Percentiles rank a stretch among this genome's conserved stretches.
These are phyloP conservation scores for Ceratobasidium sp. DNA, from an alignment of 1,284 basidiomycete genomes.

Conservation along the genomic window DNA sequence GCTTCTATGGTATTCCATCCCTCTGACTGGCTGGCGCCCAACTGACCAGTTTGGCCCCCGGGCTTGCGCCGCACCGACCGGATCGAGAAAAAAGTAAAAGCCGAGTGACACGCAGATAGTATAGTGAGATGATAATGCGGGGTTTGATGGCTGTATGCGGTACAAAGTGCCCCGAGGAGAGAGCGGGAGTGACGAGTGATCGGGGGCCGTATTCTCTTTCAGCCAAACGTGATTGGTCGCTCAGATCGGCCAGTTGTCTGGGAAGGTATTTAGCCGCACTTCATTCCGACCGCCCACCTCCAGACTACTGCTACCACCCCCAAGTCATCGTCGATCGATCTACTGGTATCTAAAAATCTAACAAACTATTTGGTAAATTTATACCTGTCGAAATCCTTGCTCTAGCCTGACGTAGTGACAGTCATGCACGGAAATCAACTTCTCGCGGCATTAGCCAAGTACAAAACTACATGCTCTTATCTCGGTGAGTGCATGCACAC, in stretches of 20 bases:
- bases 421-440: slow-evolving; percentile 44
- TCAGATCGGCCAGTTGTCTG: slow-evolving; percentile 30
- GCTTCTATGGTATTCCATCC: slow-evolving; percentile 3
- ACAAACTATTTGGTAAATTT: slow-evolving; percentile 16
- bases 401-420: slow-evolving; percentile 20
- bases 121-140: slow-evolving; percentile 23
- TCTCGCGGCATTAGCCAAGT: slow-evolving; percentile 36
- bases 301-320: slow-evolving; percentile 21
- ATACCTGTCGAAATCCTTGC: background rate
- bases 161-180: slow-evolving; percentile 33
- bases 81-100: background rate
- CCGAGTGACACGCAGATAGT: background rate
- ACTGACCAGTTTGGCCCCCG: slow-evolving; percentile 26
- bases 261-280: slow-evolving; percentile 19
- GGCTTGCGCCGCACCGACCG: slow-evolving; percentile 28
- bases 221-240: slow-evolving; percentile 26
- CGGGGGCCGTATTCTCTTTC: slow-evolving; percentile 20
- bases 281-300: background rate
- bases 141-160: slow-evolving; percentile 14
- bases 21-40: background rate
- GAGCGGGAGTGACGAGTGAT: slow-evolving; percentile 23
- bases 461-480: slow-evolving; percentile 42
- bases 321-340: slow-evolving; percentile 1
- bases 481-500: slow-evolving; percentile 24
- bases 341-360: background rate